These are phyloP conservation scores for Suhomyces chickasaworum DNA, from an alignment of 1,139 yeast species.

Conservation along the genomic window DNA sequence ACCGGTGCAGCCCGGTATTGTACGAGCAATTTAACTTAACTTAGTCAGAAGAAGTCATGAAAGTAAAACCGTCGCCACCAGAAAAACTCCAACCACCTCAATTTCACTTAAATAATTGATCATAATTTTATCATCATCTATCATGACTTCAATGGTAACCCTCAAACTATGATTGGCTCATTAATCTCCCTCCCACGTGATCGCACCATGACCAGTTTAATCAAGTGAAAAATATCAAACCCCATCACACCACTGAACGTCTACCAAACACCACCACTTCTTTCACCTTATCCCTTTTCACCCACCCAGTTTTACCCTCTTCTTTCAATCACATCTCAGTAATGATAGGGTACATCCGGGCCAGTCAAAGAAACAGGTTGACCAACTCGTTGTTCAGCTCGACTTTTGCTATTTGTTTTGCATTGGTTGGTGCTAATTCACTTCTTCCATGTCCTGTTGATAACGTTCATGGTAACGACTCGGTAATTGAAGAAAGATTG, in stretches of 20 bases:
- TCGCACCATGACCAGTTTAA: not conserved
- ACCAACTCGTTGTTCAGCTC: conserved; percentile 72
- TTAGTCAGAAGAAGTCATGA: not conserved
- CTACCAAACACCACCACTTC: not conserved
- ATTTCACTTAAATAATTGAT: too few species aligned
- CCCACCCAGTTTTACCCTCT: too few species aligned
- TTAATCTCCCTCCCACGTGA: conserved; percentile 5
- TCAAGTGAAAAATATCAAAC: conserved; percentile 5
- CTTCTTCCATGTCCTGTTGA: conserved; percentile 78
- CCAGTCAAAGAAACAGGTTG: conserved; percentile 55
- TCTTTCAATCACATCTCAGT: not conserved
- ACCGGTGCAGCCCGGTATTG: not conserved
- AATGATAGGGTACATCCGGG: conserved; percentile 44
- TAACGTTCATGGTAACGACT: conserved; percentile 45
- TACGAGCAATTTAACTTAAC: not conserved
- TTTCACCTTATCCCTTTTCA: too few species aligned
- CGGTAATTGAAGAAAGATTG: conserved; percentile 35
- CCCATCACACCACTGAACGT: conserved; percentile 1
- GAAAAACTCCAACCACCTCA: not conserved
- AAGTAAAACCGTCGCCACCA: too few species aligned
- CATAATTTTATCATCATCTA: not conserved
- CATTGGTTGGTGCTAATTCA: conserved; percentile 70
- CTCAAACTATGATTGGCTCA: conserved; percentile 6
- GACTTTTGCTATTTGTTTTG: conserved; percentile 71
- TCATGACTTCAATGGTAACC: not conserved